Percentiles rank a stretch among this genome's conserved stretches.
phyloP scores from a whole-genome alignment of 176 grass and related monocot species.

The Elaeis guineensis region DNA sequence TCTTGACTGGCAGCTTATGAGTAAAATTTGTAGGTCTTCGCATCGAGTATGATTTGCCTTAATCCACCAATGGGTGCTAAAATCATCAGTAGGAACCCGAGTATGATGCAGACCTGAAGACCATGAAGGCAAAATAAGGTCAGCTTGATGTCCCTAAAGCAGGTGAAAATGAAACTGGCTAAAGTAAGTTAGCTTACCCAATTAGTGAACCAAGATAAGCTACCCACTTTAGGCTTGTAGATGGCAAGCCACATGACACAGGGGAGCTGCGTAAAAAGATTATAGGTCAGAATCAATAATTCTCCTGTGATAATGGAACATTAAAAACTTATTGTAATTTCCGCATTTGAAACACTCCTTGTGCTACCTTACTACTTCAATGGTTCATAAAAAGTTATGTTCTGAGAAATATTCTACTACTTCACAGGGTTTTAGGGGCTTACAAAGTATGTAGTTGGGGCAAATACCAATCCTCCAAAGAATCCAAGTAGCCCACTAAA shows the following conservation, averaged over 20 bases:
- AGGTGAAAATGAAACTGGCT: background rate
- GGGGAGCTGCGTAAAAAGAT: constrained; percentile 58
- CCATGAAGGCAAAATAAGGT: background rate
- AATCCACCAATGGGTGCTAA: constrained; percentile 72
- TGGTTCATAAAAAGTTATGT: too few species aligned
- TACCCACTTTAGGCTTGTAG: constrained; percentile 65
- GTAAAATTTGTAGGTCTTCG: constrained; percentile 54
- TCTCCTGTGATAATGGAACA: too few species aligned
- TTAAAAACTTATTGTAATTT: too few species aligned
- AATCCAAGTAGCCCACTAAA: constrained; percentile 72
- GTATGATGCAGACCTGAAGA: constrained; percentile 72
- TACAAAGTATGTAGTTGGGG: constrained; percentile 90
- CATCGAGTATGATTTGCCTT: constrained; percentile 43
- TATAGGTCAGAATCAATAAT: too few species aligned
- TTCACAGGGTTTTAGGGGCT: background rate
- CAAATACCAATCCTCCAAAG: constrained; percentile 82
- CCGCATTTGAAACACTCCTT: too few species aligned
- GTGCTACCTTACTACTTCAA: too few species aligned
- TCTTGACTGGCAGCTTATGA: constrained; percentile 20
- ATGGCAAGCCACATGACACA: constrained; percentile 86
- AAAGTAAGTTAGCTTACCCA: constrained; percentile 38
- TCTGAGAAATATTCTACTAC: too few species aligned
- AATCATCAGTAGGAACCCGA: constrained; percentile 60
- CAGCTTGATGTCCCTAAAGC: constrained; percentile 3
- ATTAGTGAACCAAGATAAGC: constrained; percentile 73